These are phyloP conservation scores for Curvularia sp. DNA, from an alignment of 2,329 filamentous ascomycete genomes.

Conservation along the genomic window DNA sequence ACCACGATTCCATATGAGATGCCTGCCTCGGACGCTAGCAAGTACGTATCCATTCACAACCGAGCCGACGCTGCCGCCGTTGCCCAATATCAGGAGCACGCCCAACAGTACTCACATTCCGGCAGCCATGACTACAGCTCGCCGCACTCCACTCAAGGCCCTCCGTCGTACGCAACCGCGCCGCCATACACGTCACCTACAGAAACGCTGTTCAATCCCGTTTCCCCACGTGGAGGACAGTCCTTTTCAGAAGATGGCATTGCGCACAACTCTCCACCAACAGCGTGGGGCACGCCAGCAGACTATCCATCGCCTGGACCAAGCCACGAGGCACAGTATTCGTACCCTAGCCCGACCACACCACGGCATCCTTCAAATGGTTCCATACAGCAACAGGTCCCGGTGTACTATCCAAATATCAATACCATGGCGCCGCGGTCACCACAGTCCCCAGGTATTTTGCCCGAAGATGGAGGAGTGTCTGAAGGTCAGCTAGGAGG, in stretches of 20 bases:
- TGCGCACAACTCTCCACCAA: conserved; percentile 25
- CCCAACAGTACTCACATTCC: conserved; percentile 31
- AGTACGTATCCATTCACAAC: conserved; percentile 41
- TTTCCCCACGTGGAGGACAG: conserved; percentile 23
- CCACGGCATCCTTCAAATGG: conserved; percentile 21
- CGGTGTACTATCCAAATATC: conserved; percentile 42
- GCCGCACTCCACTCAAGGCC: conserved; percentile 27
- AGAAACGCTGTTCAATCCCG: conserved; percentile 12
- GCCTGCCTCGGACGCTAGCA: conserved; percentile 31
- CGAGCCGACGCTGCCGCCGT: conserved; percentile 27
- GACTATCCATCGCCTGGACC: conserved; percentile 29
- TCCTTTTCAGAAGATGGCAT: conserved; percentile 22
- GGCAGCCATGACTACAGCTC: conserved; percentile 31
- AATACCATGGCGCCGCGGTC: conserved; percentile 26
- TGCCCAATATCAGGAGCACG: conserved; percentile 21
- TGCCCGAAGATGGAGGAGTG: conserved; percentile 25
- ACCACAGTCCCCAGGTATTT: conserved; percentile 24
- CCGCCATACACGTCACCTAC: conserved; percentile 26
- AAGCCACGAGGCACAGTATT: conserved; percentile 32
- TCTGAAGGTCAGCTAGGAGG: conserved; percentile 4
- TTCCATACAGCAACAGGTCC: conserved; percentile 26
- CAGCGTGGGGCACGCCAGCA: conserved; percentile 30
- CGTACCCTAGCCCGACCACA: conserved; percentile 34
- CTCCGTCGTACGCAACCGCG: conserved; percentile 23
- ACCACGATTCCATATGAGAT: conserved; percentile 44